phyloP scores from a whole-genome alignment of 495 filamentous ascomycete species.

The Lentithecium fluviatile region DNA sequence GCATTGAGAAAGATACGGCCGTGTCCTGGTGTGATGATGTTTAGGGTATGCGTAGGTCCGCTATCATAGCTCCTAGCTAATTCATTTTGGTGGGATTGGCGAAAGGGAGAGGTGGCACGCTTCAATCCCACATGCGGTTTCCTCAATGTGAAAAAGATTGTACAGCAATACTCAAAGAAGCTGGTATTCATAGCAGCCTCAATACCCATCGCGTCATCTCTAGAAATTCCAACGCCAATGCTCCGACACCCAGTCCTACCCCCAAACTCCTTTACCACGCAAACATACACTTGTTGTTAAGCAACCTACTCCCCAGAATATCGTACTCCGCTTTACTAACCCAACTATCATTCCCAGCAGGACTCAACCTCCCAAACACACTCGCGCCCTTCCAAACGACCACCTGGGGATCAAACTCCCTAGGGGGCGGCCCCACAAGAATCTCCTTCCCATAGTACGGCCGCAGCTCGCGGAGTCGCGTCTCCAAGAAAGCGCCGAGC shows the following conservation, averaged over 20 bases:
- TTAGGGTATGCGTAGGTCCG: too few relatives aligned
- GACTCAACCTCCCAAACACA: slow-evolving; percentile 86
- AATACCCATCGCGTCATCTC: not conserved
- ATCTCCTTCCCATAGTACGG: slow-evolving; percentile 77
- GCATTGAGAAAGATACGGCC: too few relatives aligned
- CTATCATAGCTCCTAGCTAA: too few relatives aligned
- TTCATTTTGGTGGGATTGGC: too few relatives aligned
- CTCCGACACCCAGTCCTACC: not conserved
- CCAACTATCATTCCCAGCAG: slow-evolving; percentile 86
- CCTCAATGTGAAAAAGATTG: too few relatives aligned
- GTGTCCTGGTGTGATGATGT: too few relatives aligned
- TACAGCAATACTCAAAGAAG: too few relatives aligned
- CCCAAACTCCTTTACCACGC: slow-evolving; percentile 26
- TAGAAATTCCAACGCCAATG: too few relatives aligned
- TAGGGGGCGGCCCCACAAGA: slow-evolving; percentile 79
- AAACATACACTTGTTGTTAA: slow-evolving; percentile 85
- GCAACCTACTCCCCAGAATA: slow-evolving; percentile 70
- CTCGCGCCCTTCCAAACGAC: slow-evolving; percentile 97
- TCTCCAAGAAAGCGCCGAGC: slow-evolving; percentile 76
- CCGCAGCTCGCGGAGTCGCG: slow-evolving; percentile 65
- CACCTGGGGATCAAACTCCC: slow-evolving; percentile 92
- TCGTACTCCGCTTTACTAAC: slow-evolving; percentile 86
- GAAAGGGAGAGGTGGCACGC: too few relatives aligned
- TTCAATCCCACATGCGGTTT: too few relatives aligned
- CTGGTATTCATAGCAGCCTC: not conserved